Percentiles rank a stretch among this genome's conserved stretches.
These are phyloP conservation scores for Fomitopsis pulvina DNA, from an alignment of 768 basidiomycete species.

Conservation along the genomic window DNA sequence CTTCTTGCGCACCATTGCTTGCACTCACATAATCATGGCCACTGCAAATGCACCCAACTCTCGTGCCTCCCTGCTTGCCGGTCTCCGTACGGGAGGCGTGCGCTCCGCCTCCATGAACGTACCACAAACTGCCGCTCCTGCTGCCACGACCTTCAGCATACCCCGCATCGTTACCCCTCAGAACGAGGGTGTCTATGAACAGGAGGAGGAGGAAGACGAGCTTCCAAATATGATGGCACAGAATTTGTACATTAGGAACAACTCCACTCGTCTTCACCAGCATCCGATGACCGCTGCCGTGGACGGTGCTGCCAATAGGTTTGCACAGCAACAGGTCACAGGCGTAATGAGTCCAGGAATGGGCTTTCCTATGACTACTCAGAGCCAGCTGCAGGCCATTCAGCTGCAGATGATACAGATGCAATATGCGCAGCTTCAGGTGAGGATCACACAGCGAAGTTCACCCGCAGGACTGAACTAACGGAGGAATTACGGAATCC, in stretches of 20 bases:
- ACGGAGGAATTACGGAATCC: constrained; percentile 37
- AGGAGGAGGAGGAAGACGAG: constrained; percentile 55
- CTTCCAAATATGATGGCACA: constrained; percentile 49
- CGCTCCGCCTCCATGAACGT: constrained; percentile 58
- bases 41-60: constrained; percentile 36
- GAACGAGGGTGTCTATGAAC: constrained; percentile 35
- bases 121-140: constrained; percentile 66
- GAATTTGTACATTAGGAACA: constrained; percentile 42
- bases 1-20: constrained; percentile 14
- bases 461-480: background rate
- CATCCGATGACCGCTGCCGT: constrained; percentile 66
- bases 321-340: constrained; percentile 59
- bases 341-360: constrained; percentile 47
- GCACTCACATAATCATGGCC: constrained; percentile 31
- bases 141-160: constrained; percentile 51
- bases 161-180: constrained; percentile 46
- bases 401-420: constrained; percentile 86
- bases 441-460: too few species aligned
- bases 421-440: constrained; percentile 79
- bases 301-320: constrained; percentile 61
- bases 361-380: constrained; percentile 34
- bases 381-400: constrained; percentile 54
- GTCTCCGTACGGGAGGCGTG: constrained; percentile 87
- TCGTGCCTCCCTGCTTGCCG: constrained; percentile 81
- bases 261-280: constrained; percentile 28